Conservation (phyloP, 192 early-diverging fungal species). For the Oehlia diaphana region DNA sequence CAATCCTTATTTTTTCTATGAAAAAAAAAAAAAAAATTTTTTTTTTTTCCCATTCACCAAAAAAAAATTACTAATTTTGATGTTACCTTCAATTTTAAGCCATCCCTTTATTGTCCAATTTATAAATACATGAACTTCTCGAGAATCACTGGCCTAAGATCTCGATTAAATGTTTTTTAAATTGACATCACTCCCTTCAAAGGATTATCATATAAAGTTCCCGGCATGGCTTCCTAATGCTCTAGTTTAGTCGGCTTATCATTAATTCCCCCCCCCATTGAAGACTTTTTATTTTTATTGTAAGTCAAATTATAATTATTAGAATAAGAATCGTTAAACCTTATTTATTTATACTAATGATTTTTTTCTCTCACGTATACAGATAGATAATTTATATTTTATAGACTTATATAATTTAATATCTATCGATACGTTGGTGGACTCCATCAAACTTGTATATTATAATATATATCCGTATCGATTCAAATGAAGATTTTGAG, state of each 20-base stretch:
- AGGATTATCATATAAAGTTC: not conserved
- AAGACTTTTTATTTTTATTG: not conserved
- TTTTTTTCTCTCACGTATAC: not conserved
- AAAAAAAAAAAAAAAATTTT: not conserved
- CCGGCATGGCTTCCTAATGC: not conserved
- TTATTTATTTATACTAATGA: not conserved
- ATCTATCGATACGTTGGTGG: not conserved
- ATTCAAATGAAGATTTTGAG: not conserved
- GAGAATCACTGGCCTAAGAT: not conserved
- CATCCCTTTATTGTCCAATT: not conserved
- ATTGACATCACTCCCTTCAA: not conserved
- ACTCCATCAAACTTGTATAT: not conserved
- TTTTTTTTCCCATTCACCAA: not conserved
- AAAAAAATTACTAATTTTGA: not conserved
- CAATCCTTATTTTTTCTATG: not conserved
- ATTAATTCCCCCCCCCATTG: not conserved
- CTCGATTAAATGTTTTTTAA: not conserved
- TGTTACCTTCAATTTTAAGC: not conserved
- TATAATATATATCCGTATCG: not conserved
- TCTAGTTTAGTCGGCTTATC: no score
- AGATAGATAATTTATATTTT: not conserved
- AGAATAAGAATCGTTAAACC: not conserved
- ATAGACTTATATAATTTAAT: not conserved
- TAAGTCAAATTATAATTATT: not conserved
- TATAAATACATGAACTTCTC: not conserved